A percentile compares a stretch with the other conserved stretches of the same genome.
Evolutionary conservation across 2,329 filamentous ascomycete species (phyloP).

Genomic region (Colletotrichum ledebouriae): DNA sequence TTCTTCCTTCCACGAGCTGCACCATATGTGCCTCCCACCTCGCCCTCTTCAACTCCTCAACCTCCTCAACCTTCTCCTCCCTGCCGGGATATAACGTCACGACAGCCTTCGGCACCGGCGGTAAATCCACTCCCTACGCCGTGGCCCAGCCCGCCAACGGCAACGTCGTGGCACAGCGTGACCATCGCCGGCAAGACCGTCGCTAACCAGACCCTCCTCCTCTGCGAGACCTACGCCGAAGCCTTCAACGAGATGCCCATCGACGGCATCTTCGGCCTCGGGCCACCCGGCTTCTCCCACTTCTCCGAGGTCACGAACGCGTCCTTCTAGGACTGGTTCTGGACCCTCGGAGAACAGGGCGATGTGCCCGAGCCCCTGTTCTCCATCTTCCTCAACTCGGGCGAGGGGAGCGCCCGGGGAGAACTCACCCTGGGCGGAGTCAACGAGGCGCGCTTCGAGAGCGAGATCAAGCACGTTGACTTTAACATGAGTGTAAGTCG

Average conservation of each 20-base stretch:
- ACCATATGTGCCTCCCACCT: slow-evolving; percentile 48
- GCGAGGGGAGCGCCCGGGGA: slow-evolving; percentile 41
- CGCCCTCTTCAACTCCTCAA: slow-evolving; percentile 47
- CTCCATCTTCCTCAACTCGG: slow-evolving; percentile 47
- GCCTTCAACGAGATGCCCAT: slow-evolving; percentile 47
- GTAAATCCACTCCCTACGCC: slow-evolving; percentile 44
- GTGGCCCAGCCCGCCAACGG: slow-evolving; percentile 16
- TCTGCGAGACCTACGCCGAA: slow-evolving; percentile 48
- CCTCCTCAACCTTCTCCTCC: slow-evolving; percentile 44
- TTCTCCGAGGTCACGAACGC: slow-evolving; percentile 31
- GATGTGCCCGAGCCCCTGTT: slow-evolving; percentile 48
- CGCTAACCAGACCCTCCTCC: slow-evolving; percentile 48
- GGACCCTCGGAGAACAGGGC: slow-evolving; percentile 47
- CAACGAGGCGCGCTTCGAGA: slow-evolving; percentile 49
- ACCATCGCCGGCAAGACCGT: slow-evolving; percentile 45
- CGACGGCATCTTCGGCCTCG: slow-evolving; percentile 53
- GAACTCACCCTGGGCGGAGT: slow-evolving; percentile 52
- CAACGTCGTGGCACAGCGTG: slow-evolving; percentile 47
- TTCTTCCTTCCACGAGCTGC: slow-evolving; percentile 49
- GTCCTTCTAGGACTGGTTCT: slow-evolving; percentile 46
- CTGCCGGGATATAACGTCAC: slow-evolving; percentile 42
- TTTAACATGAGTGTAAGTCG: slow-evolving; percentile 44
- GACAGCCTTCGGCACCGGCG: slow-evolving; percentile 47
- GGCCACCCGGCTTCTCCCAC: slow-evolving; percentile 38
- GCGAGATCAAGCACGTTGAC: slow-evolving; percentile 46